Percentiles rank a stretch among this genome's conserved stretches.
Conservation (phyloP, 2,329 filamentous ascomycete genomes). For the Aspergillus proliferans region DNA sequence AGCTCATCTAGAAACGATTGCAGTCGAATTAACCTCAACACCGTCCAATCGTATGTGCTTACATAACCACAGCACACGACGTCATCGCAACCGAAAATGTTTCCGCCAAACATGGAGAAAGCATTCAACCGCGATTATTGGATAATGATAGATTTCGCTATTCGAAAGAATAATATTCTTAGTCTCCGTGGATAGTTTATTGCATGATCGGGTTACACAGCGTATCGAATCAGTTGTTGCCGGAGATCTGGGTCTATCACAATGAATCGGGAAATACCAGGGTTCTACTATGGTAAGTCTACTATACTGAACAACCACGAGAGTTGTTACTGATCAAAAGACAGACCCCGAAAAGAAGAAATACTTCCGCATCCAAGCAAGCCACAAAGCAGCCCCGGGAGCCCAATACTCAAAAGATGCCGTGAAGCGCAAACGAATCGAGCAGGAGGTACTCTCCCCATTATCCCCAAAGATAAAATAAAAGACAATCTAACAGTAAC, state of each 20-base stretch:
- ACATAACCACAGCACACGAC: no score
- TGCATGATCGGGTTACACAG: no score
- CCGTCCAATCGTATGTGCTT: no score
- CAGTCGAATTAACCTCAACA: no score
- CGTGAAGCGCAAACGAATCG: slow-evolving; percentile 51
- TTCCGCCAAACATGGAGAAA: no score
- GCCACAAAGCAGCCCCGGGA: slow-evolving; percentile 44
- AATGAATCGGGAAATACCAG: slow-evolving; percentile 28
- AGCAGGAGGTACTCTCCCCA: slow-evolving; percentile 31
- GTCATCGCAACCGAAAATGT: no score
- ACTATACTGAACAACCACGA: background rate
- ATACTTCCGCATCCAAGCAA: slow-evolving; percentile 61
- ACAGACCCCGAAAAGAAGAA: slow-evolving; percentile 50
- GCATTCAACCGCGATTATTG: no score
- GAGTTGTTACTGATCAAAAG: background rate
- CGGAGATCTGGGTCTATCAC: background rate
- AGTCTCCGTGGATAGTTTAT: no score
- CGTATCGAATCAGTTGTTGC: background rate
- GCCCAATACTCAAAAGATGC: slow-evolving; percentile 53
- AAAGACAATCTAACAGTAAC: slow-evolving; percentile 3
- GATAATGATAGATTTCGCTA: no score
- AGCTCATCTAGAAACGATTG: no score
- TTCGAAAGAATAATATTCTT: no score
- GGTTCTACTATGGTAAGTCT: slow-evolving; percentile 28
- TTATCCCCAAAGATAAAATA: background rate